phyloP scores from a whole-genome alignment of 164 flowering plant species.

The Umbilicus rupestris region DNA sequence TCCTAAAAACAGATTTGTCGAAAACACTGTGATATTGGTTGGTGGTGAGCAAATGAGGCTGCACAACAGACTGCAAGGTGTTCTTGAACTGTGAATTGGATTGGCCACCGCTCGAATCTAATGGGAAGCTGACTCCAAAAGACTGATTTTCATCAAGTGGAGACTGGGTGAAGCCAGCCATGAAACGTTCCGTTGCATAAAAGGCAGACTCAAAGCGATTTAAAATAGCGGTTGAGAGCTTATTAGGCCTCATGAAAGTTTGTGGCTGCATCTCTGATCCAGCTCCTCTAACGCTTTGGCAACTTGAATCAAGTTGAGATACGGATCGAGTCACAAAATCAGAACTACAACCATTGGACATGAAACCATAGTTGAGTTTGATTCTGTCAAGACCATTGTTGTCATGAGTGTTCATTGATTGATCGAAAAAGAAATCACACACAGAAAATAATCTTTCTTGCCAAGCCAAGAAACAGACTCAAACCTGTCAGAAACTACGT shows the following conservation, averaged over 20 bases:
- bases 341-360: conserved; percentile 3
- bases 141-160: not conserved
- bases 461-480: not conserved
- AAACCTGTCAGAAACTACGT: not conserved
- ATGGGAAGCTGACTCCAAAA: not conserved
- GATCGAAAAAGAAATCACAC: not conserved
- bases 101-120: not conserved
- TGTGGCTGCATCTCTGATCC: conserved; percentile 1
- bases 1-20: not conserved
- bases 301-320: not conserved
- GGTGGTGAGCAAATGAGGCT: conserved; percentile 14
- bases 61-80: conserved; percentile 25
- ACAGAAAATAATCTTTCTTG: not conserved
- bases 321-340: not conserved
- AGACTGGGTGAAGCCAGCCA: conserved; percentile 31
- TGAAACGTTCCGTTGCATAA: conserved; percentile 36
- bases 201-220: conserved; percentile 34
- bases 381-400: conserved; percentile 5
- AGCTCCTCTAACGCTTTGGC: not conserved
- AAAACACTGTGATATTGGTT: conserved; percentile 11
- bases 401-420: not conserved
- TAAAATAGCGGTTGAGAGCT: conserved; percentile 21
- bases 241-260: conserved; percentile 10
- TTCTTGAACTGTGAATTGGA: conserved; percentile 19
- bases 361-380: not conserved